Percentiles rank a stretch among this genome's conserved stretches.
phyloP scores from a whole-genome alignment of 2,329 filamentous ascomycete species.

The Cercospora sp. region DNA sequence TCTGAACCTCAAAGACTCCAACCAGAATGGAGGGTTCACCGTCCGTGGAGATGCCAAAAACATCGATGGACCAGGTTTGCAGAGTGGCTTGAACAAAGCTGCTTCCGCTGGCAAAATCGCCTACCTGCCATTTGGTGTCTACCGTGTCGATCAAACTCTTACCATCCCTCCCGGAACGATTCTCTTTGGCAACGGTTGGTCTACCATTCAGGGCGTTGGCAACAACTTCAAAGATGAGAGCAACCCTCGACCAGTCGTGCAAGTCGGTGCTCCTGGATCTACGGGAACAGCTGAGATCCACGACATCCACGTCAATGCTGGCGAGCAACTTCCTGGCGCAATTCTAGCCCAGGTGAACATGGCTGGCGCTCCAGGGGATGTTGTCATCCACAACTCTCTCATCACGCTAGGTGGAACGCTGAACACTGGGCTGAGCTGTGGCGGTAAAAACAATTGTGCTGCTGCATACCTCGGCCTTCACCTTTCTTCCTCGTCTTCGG shows the following conservation, averaged over 20 bases:
- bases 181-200: slow-evolving; percentile 57
- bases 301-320: slow-evolving; percentile 55
- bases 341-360: slow-evolving; percentile 54
- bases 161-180: slow-evolving; percentile 51
- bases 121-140: slow-evolving; percentile 47
- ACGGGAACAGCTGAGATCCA: slow-evolving; percentile 52
- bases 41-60: slow-evolving; percentile 39
- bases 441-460: slow-evolving; percentile 35
- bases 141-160: slow-evolving; percentile 49
- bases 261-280: slow-evolving; percentile 53
- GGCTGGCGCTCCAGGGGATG: slow-evolving; percentile 50
- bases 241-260: slow-evolving; percentile 51
- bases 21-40: slow-evolving; percentile 16
- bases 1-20: slow-evolving; percentile 21
- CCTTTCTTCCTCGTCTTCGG: slow-evolving; percentile 46
- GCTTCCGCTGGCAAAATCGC: slow-evolving; percentile 36
- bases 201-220: slow-evolving; percentile 51
- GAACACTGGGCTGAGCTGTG: slow-evolving; percentile 39
- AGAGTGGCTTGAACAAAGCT: slow-evolving; percentile 23
- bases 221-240: slow-evolving; percentile 46
- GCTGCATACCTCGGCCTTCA: slow-evolving; percentile 45
- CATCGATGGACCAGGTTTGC: slow-evolving; percentile 37
- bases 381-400: slow-evolving; percentile 42
- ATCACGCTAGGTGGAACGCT: slow-evolving; percentile 38
- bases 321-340: slow-evolving; percentile 46